A percentile compares a stretch with the other conserved stretches of the same genome.
These are phyloP conservation scores for Phytopythium vexans DNA, from an alignment of 352 stramenopile species.

Conservation along the genomic window DNA sequence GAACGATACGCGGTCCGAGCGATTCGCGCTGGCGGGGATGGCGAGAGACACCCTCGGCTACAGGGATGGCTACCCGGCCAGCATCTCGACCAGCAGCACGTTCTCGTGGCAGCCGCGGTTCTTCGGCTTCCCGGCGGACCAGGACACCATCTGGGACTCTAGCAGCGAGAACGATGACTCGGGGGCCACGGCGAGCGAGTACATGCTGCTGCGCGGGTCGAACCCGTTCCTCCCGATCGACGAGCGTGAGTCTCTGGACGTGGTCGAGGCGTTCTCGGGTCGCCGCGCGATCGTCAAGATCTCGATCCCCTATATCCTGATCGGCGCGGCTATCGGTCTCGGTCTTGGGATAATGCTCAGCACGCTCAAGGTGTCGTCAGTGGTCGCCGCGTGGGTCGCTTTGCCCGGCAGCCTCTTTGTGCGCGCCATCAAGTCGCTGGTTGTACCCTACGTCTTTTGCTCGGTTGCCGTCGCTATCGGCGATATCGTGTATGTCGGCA, in stretches of 20 bases:
- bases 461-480: constrained; percentile 67
- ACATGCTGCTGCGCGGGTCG: constrained; percentile 1
- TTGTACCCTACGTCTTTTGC: constrained; percentile 82
- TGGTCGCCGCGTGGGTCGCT: constrained; percentile 50
- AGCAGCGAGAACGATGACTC: not conserved
- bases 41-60: constrained; percentile 10
- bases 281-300: constrained; percentile 19
- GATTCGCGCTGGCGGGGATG: not conserved
- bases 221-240: constrained; percentile 6
- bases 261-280: not conserved
- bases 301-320: constrained; percentile 45
- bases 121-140: not conserved
- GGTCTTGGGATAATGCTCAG: constrained; percentile 43
- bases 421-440: constrained; percentile 63
- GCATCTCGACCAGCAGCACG: constrained; percentile 41
- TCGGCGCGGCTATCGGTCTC: constrained; percentile 47
- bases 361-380: constrained; percentile 26
- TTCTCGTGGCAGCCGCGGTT: too few species aligned
- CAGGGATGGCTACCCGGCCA: constrained; percentile 24
- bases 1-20: not conserved
- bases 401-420: constrained; percentile 72
- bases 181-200: not conserved
- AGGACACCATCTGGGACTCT: not conserved
- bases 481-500: constrained; percentile 73
- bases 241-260: constrained; percentile 1